These are phyloP conservation scores for Umbelopsis ramanniana DNA, from an alignment of 192 early-diverging fungal genomes.

Conservation along the genomic window DNA sequence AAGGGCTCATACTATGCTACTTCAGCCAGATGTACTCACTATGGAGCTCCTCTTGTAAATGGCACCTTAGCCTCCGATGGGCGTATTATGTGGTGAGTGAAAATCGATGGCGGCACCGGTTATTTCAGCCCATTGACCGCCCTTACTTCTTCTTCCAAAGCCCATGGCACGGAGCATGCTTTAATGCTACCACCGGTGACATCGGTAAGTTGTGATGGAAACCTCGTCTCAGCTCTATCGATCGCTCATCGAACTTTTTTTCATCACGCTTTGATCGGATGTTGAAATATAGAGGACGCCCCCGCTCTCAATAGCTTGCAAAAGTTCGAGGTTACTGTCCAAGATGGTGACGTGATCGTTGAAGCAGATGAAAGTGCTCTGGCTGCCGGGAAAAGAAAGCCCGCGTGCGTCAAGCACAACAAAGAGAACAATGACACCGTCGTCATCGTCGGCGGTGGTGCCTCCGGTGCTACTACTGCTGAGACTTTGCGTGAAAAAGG, in stretches of 20 bases:
- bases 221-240: neutral
- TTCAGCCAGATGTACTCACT: constrained; percentile 39
- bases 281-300: constrained; percentile 37
- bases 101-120: no score
- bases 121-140: no score
- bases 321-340: constrained; percentile 39
- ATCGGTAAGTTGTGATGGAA: constrained; percentile 33
- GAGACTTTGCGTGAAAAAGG: constrained; percentile 51
- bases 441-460: constrained; percentile 59
- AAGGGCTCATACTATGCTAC: constrained; percentile 37
- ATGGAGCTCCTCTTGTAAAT: constrained; percentile 24
- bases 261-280: neutral
- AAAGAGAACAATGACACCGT: constrained; percentile 37
- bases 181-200: constrained; percentile 42
- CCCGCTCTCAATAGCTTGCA: constrained; percentile 44
- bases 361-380: constrained; percentile 37
- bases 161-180: constrained; percentile 49
- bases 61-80: constrained; percentile 35
- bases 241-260: neutral
- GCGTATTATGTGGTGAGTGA: constrained; percentile 38
- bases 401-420: constrained; percentile 19
- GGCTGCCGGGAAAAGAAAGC: constrained; percentile 23
- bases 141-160: constrained; percentile 12
- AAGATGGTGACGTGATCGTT: constrained; percentile 44
- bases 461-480: constrained; percentile 48